A percentile compares a stretch with the other conserved stretches of the same genome.
Conservation (phyloP, 176 grass and related monocot genomes). For the Cenchrus fungigraminus region DNA sequence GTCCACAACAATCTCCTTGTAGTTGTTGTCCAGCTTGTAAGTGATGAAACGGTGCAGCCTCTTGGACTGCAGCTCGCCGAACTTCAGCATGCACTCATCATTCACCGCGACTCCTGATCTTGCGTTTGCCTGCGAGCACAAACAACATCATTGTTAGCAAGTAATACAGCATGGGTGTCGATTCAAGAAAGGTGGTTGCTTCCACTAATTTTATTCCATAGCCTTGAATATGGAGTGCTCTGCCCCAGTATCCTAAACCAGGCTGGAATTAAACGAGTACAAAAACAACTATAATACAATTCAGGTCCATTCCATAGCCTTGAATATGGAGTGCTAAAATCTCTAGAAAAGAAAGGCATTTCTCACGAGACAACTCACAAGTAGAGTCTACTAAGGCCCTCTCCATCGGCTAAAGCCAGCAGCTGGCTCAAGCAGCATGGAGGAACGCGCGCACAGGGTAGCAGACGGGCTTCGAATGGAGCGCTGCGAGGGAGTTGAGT, state of each 20-base stretch:
- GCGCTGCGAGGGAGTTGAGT: too few species aligned
- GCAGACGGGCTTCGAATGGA: too few species aligned
- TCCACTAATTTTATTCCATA: neutral
- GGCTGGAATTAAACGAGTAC: neutral
- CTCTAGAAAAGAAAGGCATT: neutral
- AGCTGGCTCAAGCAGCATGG: too few species aligned
- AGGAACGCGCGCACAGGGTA: too few species aligned
- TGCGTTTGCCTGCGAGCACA: slow-evolving; percentile 56
- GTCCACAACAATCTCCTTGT: slow-evolving; percentile 79
- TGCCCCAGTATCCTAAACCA: neutral
- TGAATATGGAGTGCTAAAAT: neutral
- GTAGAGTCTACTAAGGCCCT: neutral
- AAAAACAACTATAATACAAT: neutral
- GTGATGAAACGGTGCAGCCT: slow-evolving; percentile 75
- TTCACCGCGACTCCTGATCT: slow-evolving; percentile 74
- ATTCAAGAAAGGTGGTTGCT: neutral
- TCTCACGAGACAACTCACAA: neutral
- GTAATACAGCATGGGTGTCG: neutral
- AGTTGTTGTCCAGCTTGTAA: slow-evolving; percentile 66
- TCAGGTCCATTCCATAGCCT: neutral
- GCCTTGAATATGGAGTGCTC: neutral
- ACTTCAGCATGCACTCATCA: slow-evolving; percentile 77
- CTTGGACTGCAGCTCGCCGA: slow-evolving; percentile 83
- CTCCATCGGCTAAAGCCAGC: too few species aligned
- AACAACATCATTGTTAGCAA: neutral